Conservation (phyloP, 164 flowering plant species). For the Tetracentron sinense region DNA sequence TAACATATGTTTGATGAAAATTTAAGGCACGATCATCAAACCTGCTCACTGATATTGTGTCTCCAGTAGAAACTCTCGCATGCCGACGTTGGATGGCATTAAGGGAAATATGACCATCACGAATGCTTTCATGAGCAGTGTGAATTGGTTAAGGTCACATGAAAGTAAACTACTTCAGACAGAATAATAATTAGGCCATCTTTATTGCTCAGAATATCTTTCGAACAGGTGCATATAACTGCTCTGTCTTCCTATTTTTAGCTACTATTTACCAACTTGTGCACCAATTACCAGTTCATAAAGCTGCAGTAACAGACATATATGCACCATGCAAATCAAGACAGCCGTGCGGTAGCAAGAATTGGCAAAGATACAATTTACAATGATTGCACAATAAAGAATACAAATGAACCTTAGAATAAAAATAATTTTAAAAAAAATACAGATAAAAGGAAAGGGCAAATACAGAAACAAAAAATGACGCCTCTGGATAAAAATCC, state of each 20-base stretch:
- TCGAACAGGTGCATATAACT: background rate
- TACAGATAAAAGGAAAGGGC: no score
- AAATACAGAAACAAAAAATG: no score
- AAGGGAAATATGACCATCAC: constrained; percentile 57
- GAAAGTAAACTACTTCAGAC: background rate
- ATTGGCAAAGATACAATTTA: no score
- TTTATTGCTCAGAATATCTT: background rate
- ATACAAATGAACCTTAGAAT: no score
- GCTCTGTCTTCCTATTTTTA: background rate
- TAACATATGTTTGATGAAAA: background rate
- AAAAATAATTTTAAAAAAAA: no score
- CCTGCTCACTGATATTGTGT: constrained; percentile 59
- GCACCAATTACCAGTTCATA: no score
- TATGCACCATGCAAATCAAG: no score
- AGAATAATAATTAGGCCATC: background rate
- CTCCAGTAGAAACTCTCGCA: constrained; percentile 77
- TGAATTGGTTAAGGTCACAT: constrained; percentile 43
- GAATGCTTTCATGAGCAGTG: constrained; percentile 59
- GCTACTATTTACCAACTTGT: background rate
- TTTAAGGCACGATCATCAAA: constrained; percentile 11
- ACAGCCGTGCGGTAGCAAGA: no score
- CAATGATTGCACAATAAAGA: no score
- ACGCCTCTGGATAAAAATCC: no score
- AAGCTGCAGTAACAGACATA: no score
- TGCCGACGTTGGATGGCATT: constrained; percentile 81